Evolutionary conservation across 768 basidiomycete species (phyloP), one percentile per base, ranked within the genome.

Genomic region (Rhodotorula diobovata): DNA sequence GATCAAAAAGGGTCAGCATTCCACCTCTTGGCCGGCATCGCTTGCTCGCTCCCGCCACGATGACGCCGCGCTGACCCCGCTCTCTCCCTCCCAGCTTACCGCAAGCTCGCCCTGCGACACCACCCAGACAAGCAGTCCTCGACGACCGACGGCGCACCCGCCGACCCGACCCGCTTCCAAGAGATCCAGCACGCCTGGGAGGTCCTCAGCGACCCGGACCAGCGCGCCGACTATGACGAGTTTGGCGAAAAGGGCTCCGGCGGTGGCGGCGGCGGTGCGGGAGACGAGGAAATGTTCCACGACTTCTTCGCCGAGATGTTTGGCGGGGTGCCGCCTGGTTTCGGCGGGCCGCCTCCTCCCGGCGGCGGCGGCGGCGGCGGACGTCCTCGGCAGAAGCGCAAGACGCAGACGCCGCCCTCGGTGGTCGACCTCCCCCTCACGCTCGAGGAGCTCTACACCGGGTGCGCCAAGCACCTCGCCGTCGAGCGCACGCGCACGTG

Each of bases 401-500:
- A 81, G 83, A 70, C 81, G 84, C 73, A 81, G 85, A 71, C 69
- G 11, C 46, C 59, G 18, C 70, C 73, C 20, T 63, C 66, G 23
- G 28, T 56, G 57, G 87, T 92, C 73, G 86, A 87, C 8, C 89
- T 94, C 79, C 85, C 90, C 51, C 90, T 95, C 63, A 89, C 90
- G 10, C 84, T 98, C 41, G 94, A 96, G 81, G 94, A 98, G 79
- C 82, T 94, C 32, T 97, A 92, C 81, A 90, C 89, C 67, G 95
- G 94, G 41, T 94, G 93, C 81, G 85, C 85, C 18, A 88, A 93
- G 67, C 90, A 88, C 79, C 87, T 97, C 83, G 90, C 87, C 76
- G 86, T 96, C 84, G 93, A 95, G 81, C 88, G 91, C 77, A 88
- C 92, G 78, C 82, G 88, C 16, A 81, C 90, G 4, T 97, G 95